Percentiles rank a stretch among this genome's conserved stretches.
Conservation (phyloP, 805 yeast genomes). For the Tetrapisispora phaffii region DNA sequence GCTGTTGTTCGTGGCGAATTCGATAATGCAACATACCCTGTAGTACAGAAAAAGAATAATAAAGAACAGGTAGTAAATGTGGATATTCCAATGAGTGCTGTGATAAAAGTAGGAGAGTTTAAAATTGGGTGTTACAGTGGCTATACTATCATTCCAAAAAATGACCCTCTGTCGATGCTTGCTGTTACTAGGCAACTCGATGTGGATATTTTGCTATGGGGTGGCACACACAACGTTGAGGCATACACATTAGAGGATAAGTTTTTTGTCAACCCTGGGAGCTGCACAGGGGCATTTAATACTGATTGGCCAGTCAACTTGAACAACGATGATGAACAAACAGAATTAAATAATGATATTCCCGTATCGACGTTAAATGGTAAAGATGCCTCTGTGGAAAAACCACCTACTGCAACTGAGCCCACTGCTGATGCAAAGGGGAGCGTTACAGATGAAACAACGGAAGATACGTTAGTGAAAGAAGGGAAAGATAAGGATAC, state of each 20-base stretch:
- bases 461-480: too few species aligned
- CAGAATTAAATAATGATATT: not conserved
- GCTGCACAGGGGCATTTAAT: conserved; percentile 85
- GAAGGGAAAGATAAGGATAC: conserved; percentile 1
- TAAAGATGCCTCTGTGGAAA: not conserved
- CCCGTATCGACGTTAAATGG: not conserved
- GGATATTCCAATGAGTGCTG: conserved; percentile 49
- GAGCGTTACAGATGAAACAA: too few species aligned
- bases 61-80: conserved; percentile 2
- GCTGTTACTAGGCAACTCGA: conserved; percentile 82
- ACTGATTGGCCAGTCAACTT: conserved; percentile 45
- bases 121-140: conserved; percentile 83
- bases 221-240: conserved; percentile 87
- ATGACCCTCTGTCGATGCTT: conserved; percentile 76
- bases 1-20: conserved; percentile 75
- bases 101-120: conserved; percentile 59
- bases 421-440: too few species aligned
- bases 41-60: conserved; percentile 7
- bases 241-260: conserved; percentile 89
- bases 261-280: conserved; percentile 92
- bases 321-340: conserved; percentile 13
- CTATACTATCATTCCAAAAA: conserved; percentile 69
- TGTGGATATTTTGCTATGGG: conserved; percentile 85
- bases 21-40: conserved; percentile 40
- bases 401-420: not conserved